phyloP scores from a whole-genome alignment of 768 basidiomycete genomes.

The Tylopilus vinaceipallidus region DNA sequence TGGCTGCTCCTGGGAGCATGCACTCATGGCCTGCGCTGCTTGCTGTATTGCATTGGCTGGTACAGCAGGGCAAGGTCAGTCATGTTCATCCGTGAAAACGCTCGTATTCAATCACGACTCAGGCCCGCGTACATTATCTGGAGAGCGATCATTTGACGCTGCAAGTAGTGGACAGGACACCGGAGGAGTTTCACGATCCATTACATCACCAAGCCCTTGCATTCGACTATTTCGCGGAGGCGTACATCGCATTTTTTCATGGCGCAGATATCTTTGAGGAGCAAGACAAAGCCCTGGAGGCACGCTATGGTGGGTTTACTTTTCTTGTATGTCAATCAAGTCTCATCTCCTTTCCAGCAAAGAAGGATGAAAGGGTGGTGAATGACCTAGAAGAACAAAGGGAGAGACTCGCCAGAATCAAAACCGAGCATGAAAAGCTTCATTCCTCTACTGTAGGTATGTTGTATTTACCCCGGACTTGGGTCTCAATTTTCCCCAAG shows the following conservation, averaged over 20 bases:
- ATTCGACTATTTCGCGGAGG: slow-evolving; percentile 68
- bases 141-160: slow-evolving; percentile 66
- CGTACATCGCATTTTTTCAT: slow-evolving; percentile 68
- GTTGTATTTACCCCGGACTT: background rate
- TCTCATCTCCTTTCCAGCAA: slow-evolving; percentile 40
- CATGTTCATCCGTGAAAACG: background rate
- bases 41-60: slow-evolving; percentile 91
- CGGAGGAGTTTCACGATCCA: slow-evolving; percentile 74
- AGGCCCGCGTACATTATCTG: slow-evolving; percentile 45
- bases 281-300: slow-evolving; percentile 67
- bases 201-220: slow-evolving; percentile 74
- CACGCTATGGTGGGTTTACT: slow-evolving; percentile 63
- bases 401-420: slow-evolving; percentile 44
- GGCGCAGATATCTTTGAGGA: slow-evolving; percentile 67
- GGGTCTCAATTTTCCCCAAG: slow-evolving; percentile 32
- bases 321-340: background rate
- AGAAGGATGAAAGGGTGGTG: slow-evolving; percentile 68
- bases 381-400: slow-evolving; percentile 59
- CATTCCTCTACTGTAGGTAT: slow-evolving; percentile 56
- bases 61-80: slow-evolving; percentile 76
- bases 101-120: background rate
- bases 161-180: slow-evolving; percentile 57
- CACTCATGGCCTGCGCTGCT: slow-evolving; percentile 91
- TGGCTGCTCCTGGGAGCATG: slow-evolving; percentile 85
- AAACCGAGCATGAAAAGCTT: slow-evolving; percentile 55